Evolutionary conservation across 2,329 filamentous ascomycete genomes (phyloP), one percentile per base, ranked within the genome.

Genomic region (Aspergillus sp.): DNA sequence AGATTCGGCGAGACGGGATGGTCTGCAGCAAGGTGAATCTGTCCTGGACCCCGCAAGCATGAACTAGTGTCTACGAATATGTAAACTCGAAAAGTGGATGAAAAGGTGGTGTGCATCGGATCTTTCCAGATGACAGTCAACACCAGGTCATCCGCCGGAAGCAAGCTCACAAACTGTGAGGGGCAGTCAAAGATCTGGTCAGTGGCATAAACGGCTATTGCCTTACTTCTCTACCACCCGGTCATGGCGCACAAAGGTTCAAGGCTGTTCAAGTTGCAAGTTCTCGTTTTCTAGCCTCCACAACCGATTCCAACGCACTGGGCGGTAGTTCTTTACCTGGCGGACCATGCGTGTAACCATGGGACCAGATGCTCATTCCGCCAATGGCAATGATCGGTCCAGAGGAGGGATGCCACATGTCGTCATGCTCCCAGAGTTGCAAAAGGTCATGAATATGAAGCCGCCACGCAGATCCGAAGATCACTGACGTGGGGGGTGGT

Each of bases 401-500:
- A 49, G 21, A 54, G 49, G 49, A 39, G 36, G 27, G 21, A 50
- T 42, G 36, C 50, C 52, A 47, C 39, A 62, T 64, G 59, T 59
- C 62, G 62, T 64, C 62, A 64, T 54, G 44, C 21, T 52, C 44
- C 44, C 38, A 54, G 56, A 52, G 53, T 57, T 54, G 39, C 57
- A 55, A 39, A 58, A 10, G 41, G 39, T 39, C 53, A 55, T 55
- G 39, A 55, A 55, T 44, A 36, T 44, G 27, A 44, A 62, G 55
- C 17, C 56, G 56, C 60, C 54, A 60, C 59, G 66, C 63, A 58
- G 67, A 70, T 70, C 64, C 49, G 68, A 68, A 65, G 68, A 70
- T 70, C 68, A 52, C 62, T 69, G 66, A 68, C 66, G 68, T 68
- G 67, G 66, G 67, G 66, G 54, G 52, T 19, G 8, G 39, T 36